Conservation (phyloP, 106 monocot species). For the Apostasia ramifera region DNA sequence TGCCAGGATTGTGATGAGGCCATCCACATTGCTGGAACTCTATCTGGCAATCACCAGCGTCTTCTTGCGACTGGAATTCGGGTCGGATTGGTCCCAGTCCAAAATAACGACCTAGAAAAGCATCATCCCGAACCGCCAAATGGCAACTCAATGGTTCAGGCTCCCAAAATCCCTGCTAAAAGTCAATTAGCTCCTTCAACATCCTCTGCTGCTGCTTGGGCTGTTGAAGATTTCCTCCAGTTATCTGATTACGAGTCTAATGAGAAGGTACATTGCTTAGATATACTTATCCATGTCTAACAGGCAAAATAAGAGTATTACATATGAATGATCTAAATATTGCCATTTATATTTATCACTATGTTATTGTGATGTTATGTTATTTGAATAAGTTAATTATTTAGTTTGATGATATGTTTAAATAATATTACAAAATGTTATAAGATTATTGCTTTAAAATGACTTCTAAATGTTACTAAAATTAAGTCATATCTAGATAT, state of each 20-base stretch:
- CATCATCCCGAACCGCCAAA: constrained; percentile 24
- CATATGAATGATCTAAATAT: too few species aligned
- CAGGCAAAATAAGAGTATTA: too few species aligned
- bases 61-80: constrained; percentile 82
- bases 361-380: too few species aligned
- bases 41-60: constrained; percentile 74
- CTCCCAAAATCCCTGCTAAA: constrained; percentile 2
- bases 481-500: too few species aligned
- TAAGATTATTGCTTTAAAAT: too few species aligned
- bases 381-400: too few species aligned
- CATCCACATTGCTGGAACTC: constrained; percentile 59
- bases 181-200: constrained; percentile 12
- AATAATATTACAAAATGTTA: too few species aligned
- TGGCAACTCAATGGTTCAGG: background rate
- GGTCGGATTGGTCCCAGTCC: constrained; percentile 38
- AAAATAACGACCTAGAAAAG: constrained; percentile 18
- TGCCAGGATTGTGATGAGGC: constrained; percentile 78
- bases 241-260: constrained; percentile 70
- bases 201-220: constrained; percentile 34
- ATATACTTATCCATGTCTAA: background rate
- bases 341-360: too few species aligned
- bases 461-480: too few species aligned
- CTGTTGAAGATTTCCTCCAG: constrained; percentile 87
- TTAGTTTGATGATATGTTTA: too few species aligned
- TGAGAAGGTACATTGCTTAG: constrained; percentile 41